A percentile compares a stretch with the other conserved stretches of the same genome.
Evolutionary conservation across 2,329 filamentous ascomycete genomes (phyloP).

Genomic region (Lecanosticta acicola): DNA sequence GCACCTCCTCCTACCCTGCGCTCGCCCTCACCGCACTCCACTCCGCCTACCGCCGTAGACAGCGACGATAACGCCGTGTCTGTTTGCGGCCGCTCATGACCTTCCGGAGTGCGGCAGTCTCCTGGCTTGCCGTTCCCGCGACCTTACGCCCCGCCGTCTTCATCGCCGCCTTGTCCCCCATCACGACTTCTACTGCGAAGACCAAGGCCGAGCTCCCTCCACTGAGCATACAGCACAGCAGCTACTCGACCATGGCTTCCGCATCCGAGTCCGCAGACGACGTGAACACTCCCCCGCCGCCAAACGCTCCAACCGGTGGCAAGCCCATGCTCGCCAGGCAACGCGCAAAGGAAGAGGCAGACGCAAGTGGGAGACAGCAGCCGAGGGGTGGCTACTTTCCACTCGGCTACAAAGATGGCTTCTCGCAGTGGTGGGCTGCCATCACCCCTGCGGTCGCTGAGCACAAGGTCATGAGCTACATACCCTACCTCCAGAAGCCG

Average conservation of each 20-base stretch:
- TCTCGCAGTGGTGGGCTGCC: constrained; percentile 88
- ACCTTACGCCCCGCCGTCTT: constrained; percentile 1
- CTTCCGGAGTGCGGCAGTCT: not conserved
- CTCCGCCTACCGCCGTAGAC: not conserved
- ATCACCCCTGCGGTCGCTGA: constrained; percentile 80
- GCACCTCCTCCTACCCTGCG: not conserved
- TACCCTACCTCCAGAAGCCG: constrained; percentile 73
- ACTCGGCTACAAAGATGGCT: constrained; percentile 83
- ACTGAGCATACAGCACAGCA: not conserved
- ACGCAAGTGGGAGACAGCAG: constrained; percentile 11
- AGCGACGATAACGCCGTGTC: too few species aligned
- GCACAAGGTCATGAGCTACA: constrained; percentile 76
- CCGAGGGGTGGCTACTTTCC: constrained; percentile 55
- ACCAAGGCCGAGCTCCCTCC: not conserved
- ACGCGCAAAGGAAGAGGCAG: constrained; percentile 26
- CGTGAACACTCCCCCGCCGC: constrained; percentile 6
- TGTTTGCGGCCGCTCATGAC: not conserved
- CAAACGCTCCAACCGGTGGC: constrained; percentile 14
- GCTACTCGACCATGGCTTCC: constrained; percentile 30
- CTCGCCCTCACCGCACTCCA: not conserved
- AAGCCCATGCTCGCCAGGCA: constrained; percentile 34
- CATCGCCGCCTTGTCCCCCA: constrained; percentile 3
- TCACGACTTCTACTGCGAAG: not conserved
- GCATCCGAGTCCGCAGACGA: constrained; percentile 17
- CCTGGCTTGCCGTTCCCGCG: constrained; percentile 1